These are phyloP conservation scores for Hericium erinaceus DNA, from an alignment of 768 basidiomycete genomes.

Conservation along the genomic window DNA sequence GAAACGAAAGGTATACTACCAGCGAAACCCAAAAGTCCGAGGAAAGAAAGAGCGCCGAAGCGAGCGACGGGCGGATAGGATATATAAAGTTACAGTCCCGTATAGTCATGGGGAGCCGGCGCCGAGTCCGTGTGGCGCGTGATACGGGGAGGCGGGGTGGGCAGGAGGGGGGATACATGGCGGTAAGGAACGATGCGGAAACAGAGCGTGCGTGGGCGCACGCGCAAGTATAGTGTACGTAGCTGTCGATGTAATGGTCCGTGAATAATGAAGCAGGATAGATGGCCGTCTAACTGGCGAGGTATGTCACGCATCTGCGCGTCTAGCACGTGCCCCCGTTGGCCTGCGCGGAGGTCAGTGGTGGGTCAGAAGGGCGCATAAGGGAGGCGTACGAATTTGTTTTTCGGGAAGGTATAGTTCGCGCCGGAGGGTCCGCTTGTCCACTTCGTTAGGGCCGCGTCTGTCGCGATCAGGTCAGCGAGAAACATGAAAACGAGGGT, in stretches of 20 bases:
- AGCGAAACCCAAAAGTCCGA: neutral
- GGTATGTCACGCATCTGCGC: neutral
- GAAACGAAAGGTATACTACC: neutral
- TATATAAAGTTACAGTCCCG: neutral
- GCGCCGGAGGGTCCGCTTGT: constrained; percentile 17
- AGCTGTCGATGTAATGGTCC: neutral
- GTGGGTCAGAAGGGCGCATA: neutral
- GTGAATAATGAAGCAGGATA: neutral
- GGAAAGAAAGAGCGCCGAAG: neutral
- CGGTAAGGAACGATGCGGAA: neutral
- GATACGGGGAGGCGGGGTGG: neutral
- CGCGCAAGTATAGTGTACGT: neutral
- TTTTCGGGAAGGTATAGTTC: constrained; percentile 25
- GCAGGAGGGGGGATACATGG: neutral
- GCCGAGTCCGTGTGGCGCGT: neutral
- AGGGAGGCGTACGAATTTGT: constrained; percentile 8
- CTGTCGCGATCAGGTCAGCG: constrained; percentile 9
- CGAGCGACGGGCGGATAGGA: neutral
- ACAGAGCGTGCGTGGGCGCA: neutral
- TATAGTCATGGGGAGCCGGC: neutral
- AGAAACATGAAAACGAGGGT: neutral
- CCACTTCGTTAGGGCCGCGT: constrained; percentile 25
- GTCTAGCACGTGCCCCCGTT: neutral
- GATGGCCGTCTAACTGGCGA: neutral
- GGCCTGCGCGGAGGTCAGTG: neutral